These are phyloP conservation scores for Escovopsis sp. DNA, from an alignment of 2,329 filamentous ascomycete genomes.

Conservation along the genomic window DNA sequence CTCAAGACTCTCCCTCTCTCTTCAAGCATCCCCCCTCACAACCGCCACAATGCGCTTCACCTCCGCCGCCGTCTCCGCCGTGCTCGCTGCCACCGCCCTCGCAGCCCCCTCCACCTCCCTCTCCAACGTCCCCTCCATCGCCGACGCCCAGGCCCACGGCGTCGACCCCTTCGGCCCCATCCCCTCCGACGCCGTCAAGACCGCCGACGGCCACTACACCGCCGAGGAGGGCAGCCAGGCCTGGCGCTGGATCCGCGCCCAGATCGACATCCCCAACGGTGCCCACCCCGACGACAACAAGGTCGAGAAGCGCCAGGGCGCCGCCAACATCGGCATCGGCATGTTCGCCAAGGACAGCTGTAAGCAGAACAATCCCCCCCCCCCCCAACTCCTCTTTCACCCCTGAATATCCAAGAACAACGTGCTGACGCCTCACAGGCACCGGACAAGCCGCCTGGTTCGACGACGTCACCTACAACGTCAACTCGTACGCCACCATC, in stretches of 20 bases:
- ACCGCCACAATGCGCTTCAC: conserved; percentile 2
- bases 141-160: conserved; percentile 3
- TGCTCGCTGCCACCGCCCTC: conserved; percentile 1
- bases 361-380: neutral
- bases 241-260: conserved; percentile 10
- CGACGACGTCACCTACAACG: conserved; percentile 8
- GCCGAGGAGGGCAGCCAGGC: conserved; percentile 9
- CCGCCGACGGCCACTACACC: conserved; percentile 8
- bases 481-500: conserved; percentile 3
- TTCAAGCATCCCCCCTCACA: neutral
- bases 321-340: conserved; percentile 9
- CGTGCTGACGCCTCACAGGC: conserved; percentile 3
- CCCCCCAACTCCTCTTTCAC: neutral
- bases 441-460: conserved; percentile 7
- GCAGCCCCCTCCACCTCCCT: neutral
- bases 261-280: conserved; percentile 6
- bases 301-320: conserved; percentile 7
- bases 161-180: conserved; percentile 10
- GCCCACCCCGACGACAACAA: neutral
- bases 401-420: neutral
- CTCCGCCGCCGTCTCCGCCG: neutral
- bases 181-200: conserved; percentile 8
- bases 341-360: conserved; percentile 8
- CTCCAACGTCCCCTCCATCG: neutral
- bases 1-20: neutral